Evolutionary conservation across 192 early-diverging fungal genomes (phyloP), one percentile per base, ranked within the genome.

Genomic region (Backusella westeae): DNA sequence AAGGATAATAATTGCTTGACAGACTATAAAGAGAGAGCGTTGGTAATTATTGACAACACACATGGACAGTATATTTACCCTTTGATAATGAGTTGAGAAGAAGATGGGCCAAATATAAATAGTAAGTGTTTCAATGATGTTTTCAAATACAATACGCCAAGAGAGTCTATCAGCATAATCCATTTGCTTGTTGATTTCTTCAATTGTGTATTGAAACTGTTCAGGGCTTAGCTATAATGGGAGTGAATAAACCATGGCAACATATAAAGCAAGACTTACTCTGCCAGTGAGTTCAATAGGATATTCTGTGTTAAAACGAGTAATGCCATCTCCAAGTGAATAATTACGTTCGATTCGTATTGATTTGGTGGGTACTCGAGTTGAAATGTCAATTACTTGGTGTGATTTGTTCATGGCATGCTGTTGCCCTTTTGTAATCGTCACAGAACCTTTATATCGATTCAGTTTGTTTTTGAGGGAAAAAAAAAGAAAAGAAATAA

Each of bases 271-370:
- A 29, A 10, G 34, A 65, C 71, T 67, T 83, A 83, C 82, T 70
- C 53, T 69, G 39, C 75, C 82, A 46, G 49, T 29, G 4, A 83
- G 53, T 53, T 73, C 77, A 15, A n/a, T 14, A 3, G 82, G 82
- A 38, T 76, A 77, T 21, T 74, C 73, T 19, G 75, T 76, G 17
- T 65, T 32, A 67, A 83, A 83, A 49, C 77, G 71, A 41, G 82
- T 83, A 36, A 83, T 83, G 41, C 82, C 82, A 71, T 83, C 78
- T 53, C 82, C 82, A 19, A 69, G 36, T 52, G 82, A 72, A 38
- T 83, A 83, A 63, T 83, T 78, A 10, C 82, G 78, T 67, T 83
- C 82, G 23, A 83, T 53, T 44, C 82, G 71, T 53, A 83, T 69
- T 19, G 76, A 59, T 42, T 66, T 39, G 42, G 68, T 74, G 2